Evolutionary conservation across 495 filamentous ascomycete species (phyloP).

Genomic region (Parathielavia hyrcaniae): DNA sequence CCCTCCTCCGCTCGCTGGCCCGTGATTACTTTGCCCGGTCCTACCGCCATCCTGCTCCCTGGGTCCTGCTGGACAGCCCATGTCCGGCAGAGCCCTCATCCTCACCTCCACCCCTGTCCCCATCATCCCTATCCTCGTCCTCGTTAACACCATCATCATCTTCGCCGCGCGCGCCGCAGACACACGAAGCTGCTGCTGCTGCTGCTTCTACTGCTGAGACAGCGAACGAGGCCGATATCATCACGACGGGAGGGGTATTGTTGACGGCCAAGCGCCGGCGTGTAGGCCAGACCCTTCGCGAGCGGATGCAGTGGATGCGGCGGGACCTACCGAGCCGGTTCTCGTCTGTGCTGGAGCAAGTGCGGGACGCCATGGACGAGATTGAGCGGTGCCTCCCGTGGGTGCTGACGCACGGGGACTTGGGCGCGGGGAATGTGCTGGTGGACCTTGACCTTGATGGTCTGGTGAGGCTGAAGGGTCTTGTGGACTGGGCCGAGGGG

Average conservation of each 20-base stretch:
- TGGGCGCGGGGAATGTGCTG: constrained; percentile 51
- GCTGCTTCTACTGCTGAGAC: too few relatives aligned
- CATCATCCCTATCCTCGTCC: too few relatives aligned
- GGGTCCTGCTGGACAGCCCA: too few relatives aligned
- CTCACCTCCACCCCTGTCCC: too few relatives aligned
- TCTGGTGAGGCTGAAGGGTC: constrained; percentile 24
- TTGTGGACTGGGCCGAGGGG: constrained; percentile 58
- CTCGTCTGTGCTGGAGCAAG: constrained; percentile 23
- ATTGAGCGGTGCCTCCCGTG: constrained; percentile 41
- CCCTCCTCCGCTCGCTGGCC: neutral
- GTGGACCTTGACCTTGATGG: constrained; percentile 27
- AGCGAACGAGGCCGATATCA: too few relatives aligned
- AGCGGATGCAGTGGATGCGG: constrained; percentile 36
- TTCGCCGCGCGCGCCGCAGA: too few relatives aligned
- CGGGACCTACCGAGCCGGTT: constrained; percentile 37
- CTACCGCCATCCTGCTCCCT: neutral
- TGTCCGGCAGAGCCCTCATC: too few relatives aligned
- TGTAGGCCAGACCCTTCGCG: constrained; percentile 34
- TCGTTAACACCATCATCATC: too few relatives aligned
- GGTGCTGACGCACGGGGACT: constrained; percentile 54
- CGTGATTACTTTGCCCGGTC: neutral
- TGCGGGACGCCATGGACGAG: constrained; percentile 30
- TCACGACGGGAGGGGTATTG: neutral
- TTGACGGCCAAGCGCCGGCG: constrained; percentile 2
- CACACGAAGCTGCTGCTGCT: too few relatives aligned